Evolutionary conservation across 2,329 filamentous ascomycete species (phyloP).

Genomic region (Talaromyces sp.): DNA sequence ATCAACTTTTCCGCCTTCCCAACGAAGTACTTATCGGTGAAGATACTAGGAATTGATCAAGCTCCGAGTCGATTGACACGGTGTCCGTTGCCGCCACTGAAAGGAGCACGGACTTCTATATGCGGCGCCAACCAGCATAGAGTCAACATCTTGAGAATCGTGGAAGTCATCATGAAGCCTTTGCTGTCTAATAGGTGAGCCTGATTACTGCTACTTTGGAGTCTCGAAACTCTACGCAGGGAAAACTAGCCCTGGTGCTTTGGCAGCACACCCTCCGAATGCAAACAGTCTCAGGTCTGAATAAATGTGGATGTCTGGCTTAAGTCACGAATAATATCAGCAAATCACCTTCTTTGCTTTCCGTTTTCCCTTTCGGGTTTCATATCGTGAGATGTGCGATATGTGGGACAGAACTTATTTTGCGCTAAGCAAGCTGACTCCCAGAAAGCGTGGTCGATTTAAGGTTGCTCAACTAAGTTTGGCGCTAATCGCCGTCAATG

Average conservation of each 20-base stretch:
- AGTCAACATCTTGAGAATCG: background rate
- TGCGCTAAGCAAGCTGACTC: background rate
- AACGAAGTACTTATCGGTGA: slow-evolving; percentile 54
- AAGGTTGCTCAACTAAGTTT: background rate
- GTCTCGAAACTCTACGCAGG: background rate
- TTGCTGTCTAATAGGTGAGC: background rate
- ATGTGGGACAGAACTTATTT: background rate
- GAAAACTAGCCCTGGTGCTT: background rate
- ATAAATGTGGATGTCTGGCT: background rate
- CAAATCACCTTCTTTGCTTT: background rate
- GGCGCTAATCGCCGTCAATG: background rate
- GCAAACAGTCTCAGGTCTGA: background rate
- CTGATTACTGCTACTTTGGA: background rate
- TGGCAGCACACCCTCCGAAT: background rate
- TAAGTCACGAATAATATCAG: background rate
- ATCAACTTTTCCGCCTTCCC: slow-evolving; percentile 44
- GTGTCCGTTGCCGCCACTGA: background rate
- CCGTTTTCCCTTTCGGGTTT: background rate
- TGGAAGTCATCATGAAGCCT: background rate
- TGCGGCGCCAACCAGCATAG: background rate
- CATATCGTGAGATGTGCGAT: background rate
- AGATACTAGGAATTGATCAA: background rate
- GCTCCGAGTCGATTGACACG: background rate
- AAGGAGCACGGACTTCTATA: background rate
- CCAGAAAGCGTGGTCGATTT: background rate